A percentile compares a stretch with the other conserved stretches of the same genome.
Evolutionary conservation across 208 protist genomes (phyloP).

Genomic region (Entamoeba invadens): DNA sequence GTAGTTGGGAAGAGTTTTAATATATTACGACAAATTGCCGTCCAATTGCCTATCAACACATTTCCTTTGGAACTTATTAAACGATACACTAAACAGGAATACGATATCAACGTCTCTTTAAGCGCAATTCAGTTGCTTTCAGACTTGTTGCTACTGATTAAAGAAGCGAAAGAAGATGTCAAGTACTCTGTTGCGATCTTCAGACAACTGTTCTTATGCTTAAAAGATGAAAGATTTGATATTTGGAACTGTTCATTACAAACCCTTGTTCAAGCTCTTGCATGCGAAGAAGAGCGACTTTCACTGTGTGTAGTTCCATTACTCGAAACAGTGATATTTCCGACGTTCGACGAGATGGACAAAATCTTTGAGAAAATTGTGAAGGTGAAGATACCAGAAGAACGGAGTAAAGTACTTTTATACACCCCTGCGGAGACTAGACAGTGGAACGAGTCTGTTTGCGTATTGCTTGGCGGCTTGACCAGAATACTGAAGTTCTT

Average conservation of each 20-base stretch:
- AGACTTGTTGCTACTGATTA: background rate
- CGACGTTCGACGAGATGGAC: background rate
- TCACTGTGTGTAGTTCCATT: background rate
- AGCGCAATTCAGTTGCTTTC: background rate
- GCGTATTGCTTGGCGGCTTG: background rate
- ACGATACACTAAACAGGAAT: background rate
- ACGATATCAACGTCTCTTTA: background rate
- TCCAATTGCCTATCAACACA: background rate
- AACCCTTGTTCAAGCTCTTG: background rate
- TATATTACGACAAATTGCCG: background rate
- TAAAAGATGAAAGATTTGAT: slow-evolving; percentile 1
- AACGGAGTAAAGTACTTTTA: background rate
- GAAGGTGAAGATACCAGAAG: background rate
- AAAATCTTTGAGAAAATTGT: background rate
- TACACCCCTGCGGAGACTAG: background rate
- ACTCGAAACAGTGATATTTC: background rate
- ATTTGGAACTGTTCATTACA: background rate
- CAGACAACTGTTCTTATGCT: background rate
- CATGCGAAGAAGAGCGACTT: background rate
- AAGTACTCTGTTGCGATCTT: background rate
- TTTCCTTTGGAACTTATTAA: background rate
- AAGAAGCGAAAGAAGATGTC: background rate
- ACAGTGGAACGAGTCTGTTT: background rate
- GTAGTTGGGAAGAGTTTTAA: background rate
- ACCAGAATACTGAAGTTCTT: background rate